Evolutionary conservation across 2,329 filamentous ascomycete genomes (phyloP), one percentile per base, ranked within the genome.

Genomic region (Tetracladium maxilliforme): DNA sequence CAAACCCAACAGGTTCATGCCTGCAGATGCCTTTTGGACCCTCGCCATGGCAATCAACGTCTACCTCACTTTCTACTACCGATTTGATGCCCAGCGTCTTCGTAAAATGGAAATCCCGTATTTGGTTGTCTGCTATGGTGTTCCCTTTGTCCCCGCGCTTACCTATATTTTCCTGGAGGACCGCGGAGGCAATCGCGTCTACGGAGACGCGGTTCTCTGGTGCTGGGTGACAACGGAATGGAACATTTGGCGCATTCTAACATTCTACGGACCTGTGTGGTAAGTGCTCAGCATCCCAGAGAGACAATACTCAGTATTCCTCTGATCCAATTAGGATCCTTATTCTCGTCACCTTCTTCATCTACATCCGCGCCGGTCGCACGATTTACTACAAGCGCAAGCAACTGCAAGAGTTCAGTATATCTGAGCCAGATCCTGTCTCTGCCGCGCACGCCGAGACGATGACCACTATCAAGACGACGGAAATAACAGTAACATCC

Each of bases 11-110:
- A 80, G 73, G 70, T 81, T 81, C 44, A 68, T 78, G 60, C 70
- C 70, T 2, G 73, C 74, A 6, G 74, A 80, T 49, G 68, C 72
- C 2, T 56, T 76, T 23, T 82, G 72, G 76, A 76, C 72, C 1
- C 56, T 83, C 31, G 68, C 73, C 29, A 86, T 86, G 78, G 76
- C 79, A 2, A 61, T 74, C 38, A 86, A 86, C 42, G 79, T 86
- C 28, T 80, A 81, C 45, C 49, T 84, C 11, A 82, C 78, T 1
- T 80, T 86, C 40, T 81, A 82, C 45, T 60, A 58, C 42, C 76
- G 75, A 35, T 83, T 72, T 36, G 68, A 77, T 30, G 65, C 71
- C 3, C 50, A 59, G 10, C 61, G 64, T 25, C 51, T 86, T 10
- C 67, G 68, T 8, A 58, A 49, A 26, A 63, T 83, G 45, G 79